phyloP scores from a whole-genome alignment of 169 alveolate species.

The Plasmodium reichenowi region DNA sequence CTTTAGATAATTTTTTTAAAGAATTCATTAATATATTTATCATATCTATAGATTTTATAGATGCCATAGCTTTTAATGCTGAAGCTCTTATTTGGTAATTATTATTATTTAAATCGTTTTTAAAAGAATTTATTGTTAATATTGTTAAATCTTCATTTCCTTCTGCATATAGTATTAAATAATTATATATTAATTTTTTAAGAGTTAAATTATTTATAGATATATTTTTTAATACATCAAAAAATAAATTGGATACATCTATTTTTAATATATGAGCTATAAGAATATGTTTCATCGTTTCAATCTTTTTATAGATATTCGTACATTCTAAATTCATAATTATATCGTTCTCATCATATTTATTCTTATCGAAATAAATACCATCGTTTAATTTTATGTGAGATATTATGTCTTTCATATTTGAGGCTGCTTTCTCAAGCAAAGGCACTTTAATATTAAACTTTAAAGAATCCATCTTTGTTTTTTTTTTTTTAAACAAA shows the following conservation, averaged over 20 bases:
- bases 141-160: conserved; percentile 83
- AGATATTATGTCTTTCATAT: conserved; percentile 68
- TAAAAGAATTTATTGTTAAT: conserved; percentile 85
- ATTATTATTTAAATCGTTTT: conserved; percentile 85
- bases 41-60: conserved; percentile 84
- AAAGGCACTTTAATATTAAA: conserved; percentile 63
- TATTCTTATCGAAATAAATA: conserved; percentile 69
- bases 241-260: conserved; percentile 85
- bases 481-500: neutral
- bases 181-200: conserved; percentile 86
- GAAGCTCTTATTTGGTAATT: conserved; percentile 85
- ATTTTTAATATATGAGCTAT: conserved; percentile 84
- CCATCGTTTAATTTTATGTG: conserved; percentile 74
- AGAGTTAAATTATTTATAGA: conserved; percentile 82
- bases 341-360: conserved; percentile 41
- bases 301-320: conserved; percentile 81
- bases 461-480: conserved; percentile 11
- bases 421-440: conserved; percentile 78
- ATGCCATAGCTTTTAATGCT: conserved; percentile 87
- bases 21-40: conserved; percentile 82
- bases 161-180: conserved; percentile 84
- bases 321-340: conserved; percentile 60
- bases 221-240: conserved; percentile 87
- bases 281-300: conserved; percentile 85
- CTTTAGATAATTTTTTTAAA: conserved; percentile 85